Evolutionary conservation across 176 grass and related monocot species (phyloP).

Genomic region (Oryza officinalis): DNA sequence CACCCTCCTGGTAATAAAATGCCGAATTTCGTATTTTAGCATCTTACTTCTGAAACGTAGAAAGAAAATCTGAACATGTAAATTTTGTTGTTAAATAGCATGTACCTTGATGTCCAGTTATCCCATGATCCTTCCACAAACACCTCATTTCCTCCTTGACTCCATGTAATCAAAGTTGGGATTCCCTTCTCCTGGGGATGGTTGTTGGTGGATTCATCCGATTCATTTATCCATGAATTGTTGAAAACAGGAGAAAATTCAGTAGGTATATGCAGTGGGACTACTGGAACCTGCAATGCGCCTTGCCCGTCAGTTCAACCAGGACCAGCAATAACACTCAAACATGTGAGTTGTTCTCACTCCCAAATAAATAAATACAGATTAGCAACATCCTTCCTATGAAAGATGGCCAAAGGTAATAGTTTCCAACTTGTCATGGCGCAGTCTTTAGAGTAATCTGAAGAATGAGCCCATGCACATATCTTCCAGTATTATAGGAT

Average conservation of each 20-base stretch:
- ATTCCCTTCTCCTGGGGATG: conserved; percentile 53
- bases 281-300: conserved; percentile 65
- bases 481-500: conserved; percentile 19
- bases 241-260: conserved; percentile 53
- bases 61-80: background rate
- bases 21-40: conserved; percentile 5
- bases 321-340: conserved; percentile 14
- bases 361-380: background rate
- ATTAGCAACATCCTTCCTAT: background rate
- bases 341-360: background rate
- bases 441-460: background rate
- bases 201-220: conserved; percentile 31
- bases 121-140: conserved; percentile 95
- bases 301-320: conserved; percentile 30
- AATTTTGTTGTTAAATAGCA: background rate
- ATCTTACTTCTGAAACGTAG: background rate
- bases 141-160: conserved; percentile 71
- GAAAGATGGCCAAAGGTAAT: conserved; percentile 22
- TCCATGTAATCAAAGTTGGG: conserved; percentile 84
- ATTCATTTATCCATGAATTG: conserved; percentile 53
- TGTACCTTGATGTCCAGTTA: conserved; percentile 83
- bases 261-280: conserved; percentile 60
- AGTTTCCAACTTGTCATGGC: background rate
- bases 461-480: background rate
- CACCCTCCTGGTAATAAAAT: conserved; percentile 47